Evolutionary conservation across 1,284 basidiomycete genomes (phyloP).

Genomic region (Malassezia psittaci): DNA sequence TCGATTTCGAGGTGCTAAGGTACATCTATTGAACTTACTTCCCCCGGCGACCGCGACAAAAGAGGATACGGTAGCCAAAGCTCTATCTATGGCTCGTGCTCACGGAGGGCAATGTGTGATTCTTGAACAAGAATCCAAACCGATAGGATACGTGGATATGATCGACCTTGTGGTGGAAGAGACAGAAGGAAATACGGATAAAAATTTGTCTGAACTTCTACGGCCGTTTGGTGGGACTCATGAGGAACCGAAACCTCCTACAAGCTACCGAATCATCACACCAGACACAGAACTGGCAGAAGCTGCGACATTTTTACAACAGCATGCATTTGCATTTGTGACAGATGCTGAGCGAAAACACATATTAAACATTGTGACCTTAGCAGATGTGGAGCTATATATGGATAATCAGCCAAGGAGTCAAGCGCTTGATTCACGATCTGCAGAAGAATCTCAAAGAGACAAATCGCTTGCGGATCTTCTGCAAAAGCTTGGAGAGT

Average conservation of each 20-base stretch:
- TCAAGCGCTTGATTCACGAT: slow-evolving; percentile 25
- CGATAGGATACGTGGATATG: slow-evolving; percentile 40
- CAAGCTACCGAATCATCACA: slow-evolving; percentile 34
- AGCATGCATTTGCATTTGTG: slow-evolving; percentile 39
- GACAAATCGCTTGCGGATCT: slow-evolving; percentile 83
- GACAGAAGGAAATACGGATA: slow-evolving; percentile 21
- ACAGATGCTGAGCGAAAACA: slow-evolving; percentile 35
- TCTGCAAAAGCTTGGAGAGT: slow-evolving; percentile 87
- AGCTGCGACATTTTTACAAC: slow-evolving; percentile 37
- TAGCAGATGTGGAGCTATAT: slow-evolving; percentile 37
- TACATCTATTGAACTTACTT: slow-evolving; percentile 4
- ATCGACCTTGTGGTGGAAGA: slow-evolving; percentile 23
- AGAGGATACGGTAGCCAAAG: background rate
- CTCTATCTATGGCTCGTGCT: slow-evolving; percentile 9
- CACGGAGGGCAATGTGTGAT: slow-evolving; percentile 11
- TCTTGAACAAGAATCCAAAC: slow-evolving; percentile 24
- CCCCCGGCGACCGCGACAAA: slow-evolving; percentile 2
- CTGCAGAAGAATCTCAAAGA: slow-evolving; percentile 64
- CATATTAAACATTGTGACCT: slow-evolving; percentile 35
- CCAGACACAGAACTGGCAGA: slow-evolving; percentile 41
- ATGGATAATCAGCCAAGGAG: slow-evolving; percentile 6
- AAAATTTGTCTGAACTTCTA: slow-evolving; percentile 27
- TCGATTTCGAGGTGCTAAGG: slow-evolving; percentile 3
- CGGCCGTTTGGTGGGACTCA: slow-evolving; percentile 14
- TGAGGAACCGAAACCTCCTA: slow-evolving; percentile 8